phyloP scores from a whole-genome alignment of 306 rosid genomes.

The Spatholobus suberectus region DNA sequence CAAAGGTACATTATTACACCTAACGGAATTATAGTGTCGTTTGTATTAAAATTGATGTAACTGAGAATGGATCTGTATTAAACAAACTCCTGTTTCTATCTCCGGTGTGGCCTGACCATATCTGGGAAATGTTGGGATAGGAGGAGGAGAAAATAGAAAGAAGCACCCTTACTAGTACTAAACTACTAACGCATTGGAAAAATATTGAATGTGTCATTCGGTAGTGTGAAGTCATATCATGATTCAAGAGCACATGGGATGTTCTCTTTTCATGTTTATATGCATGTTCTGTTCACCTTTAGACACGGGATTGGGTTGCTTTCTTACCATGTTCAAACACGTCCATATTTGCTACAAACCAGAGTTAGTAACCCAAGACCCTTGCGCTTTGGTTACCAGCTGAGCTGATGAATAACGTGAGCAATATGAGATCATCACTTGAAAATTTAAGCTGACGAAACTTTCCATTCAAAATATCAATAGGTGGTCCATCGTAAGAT shows the following conservation, averaged over 20 bases:
- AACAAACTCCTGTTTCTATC: not conserved
- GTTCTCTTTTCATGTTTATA: conserved; percentile 13
- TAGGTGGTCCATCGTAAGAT: not conserved
- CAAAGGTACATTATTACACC: too few species aligned
- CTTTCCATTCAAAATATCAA: not conserved
- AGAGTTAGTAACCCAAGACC: not conserved
- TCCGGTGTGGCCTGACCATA: too few species aligned
- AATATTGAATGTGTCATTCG: not conserved
- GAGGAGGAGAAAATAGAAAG: not conserved
- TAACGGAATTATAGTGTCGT: too few species aligned
- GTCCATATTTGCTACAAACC: not conserved
- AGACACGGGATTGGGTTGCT: not conserved
- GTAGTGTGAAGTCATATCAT: not conserved
- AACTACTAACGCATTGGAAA: not conserved
- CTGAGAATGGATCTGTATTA: not conserved
- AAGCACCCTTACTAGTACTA: not conserved
- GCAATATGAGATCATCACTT: not conserved
- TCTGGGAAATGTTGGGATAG: too few species aligned
- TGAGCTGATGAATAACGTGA: not conserved
- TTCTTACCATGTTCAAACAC: not conserved
- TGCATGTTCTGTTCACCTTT: conserved; percentile 3
- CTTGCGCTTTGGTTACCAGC: not conserved
- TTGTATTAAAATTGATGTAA: not conserved
- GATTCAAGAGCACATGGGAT: conserved; percentile 35
- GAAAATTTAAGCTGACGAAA: not conserved